These are phyloP conservation scores for Plasmodium knowlesi DNA, from an alignment of 169 alveolate species.

Conservation along the genomic window DNA sequence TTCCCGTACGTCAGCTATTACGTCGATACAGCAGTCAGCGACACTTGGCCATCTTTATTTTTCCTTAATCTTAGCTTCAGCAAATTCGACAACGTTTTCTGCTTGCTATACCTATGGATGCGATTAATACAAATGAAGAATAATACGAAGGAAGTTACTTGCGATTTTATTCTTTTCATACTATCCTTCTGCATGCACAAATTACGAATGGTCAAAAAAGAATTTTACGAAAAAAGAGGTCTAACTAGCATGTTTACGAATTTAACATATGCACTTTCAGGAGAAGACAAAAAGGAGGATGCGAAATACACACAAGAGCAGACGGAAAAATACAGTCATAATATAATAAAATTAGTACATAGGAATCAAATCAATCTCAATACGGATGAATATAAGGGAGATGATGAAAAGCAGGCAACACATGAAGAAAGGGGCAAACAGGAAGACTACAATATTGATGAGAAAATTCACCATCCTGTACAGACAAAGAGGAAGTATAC, in stretches of 20 bases:
- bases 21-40: constrained; percentile 40
- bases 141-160: constrained; percentile 9
- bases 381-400: background rate
- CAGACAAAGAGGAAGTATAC: background rate
- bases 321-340: background rate
- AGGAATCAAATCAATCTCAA: background rate
- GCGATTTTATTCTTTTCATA: constrained; percentile 67
- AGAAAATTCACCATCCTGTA: background rate
- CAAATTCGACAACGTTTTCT: constrained; percentile 55
- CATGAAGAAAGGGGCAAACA: background rate
- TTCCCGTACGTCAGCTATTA: constrained; percentile 48
- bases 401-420: background rate
- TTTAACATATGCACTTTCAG: background rate
- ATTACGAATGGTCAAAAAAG: constrained; percentile 2
- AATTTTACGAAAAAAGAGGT: constrained; percentile 31
- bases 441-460: background rate
- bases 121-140: constrained; percentile 52
- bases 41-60: constrained; percentile 58
- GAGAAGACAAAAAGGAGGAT: background rate
- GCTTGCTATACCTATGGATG: constrained; percentile 52
- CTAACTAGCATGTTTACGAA: background rate
- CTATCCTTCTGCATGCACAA: constrained; percentile 50
- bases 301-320: background rate
- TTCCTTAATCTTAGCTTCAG: constrained; percentile 60
- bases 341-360: background rate